These are phyloP conservation scores for Wilcoxina mikolae DNA, from an alignment of 495 filamentous ascomycete genomes.

Conservation along the genomic window DNA sequence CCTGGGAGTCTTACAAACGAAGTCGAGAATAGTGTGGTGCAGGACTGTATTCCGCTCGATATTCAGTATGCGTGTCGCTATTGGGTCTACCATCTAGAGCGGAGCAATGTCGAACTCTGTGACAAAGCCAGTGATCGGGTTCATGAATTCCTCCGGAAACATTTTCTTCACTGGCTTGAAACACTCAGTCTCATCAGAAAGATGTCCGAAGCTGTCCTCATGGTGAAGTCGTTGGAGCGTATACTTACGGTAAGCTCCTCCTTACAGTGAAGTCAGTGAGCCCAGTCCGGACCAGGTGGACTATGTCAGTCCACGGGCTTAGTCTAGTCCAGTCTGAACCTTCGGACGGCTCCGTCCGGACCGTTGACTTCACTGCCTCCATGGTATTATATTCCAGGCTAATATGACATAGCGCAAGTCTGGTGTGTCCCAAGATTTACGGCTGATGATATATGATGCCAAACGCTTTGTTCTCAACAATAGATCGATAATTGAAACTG, in stretches of 20 bases:
- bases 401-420: not conserved
- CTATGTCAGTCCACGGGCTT: slow-evolving; percentile 23
- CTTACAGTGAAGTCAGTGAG: slow-evolving; percentile 13
- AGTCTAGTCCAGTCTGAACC: slow-evolving; percentile 17
- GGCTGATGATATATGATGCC: not conserved
- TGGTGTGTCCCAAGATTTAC: not conserved
- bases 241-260: not conserved
- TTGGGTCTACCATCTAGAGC: slow-evolving; percentile 36
- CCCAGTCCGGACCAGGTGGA: not conserved
- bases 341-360: not conserved
- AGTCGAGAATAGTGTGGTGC: slow-evolving; percentile 19
- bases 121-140: slow-evolving; percentile 21
- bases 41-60: slow-evolving; percentile 23
- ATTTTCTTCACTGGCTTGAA: slow-evolving; percentile 25
- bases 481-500: slow-evolving; percentile 17
- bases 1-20: slow-evolving; percentile 20
- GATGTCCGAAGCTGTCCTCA: slow-evolving; percentile 9
- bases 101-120: slow-evolving; percentile 20
- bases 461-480: slow-evolving; percentile 24
- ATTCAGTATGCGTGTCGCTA: slow-evolving; percentile 35
- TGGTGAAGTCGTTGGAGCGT: not conserved
- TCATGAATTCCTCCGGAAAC: slow-evolving; percentile 6
- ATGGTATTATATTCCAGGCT: not conserved
- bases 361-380: not conserved
- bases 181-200: slow-evolving; percentile 17